A percentile compares a stretch with the other conserved stretches of the same genome.
Conservation (phyloP, 2,329 filamentous ascomycete species). For the Pseudogymnoascus verrucosus region DNA sequence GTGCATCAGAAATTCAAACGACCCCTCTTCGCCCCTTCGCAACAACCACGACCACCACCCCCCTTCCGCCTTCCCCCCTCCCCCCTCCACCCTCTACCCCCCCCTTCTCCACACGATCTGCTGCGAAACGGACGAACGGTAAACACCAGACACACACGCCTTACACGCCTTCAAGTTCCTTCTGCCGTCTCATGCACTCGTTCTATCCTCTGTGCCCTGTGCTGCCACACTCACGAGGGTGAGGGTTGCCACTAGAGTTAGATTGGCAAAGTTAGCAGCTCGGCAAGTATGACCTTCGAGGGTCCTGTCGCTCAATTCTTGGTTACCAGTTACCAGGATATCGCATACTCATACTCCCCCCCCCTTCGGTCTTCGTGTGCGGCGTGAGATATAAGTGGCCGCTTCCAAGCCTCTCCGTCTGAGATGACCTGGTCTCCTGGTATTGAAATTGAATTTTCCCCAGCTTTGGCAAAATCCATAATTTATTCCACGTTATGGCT, state of each 20-base stretch:
- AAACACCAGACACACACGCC: background rate
- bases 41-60: too few relatives aligned
- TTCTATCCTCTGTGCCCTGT: background rate
- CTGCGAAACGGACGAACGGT: background rate
- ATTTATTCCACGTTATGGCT: constrained; percentile 5
- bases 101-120: background rate
- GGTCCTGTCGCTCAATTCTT: constrained; percentile 5
- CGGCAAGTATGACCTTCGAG: background rate
- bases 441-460: constrained; percentile 6
- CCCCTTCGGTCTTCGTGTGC: background rate
- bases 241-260: constrained; percentile 1
- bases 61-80: too few relatives aligned
- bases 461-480: constrained; percentile 5
- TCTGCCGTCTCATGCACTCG: background rate
- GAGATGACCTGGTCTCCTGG: constrained; percentile 5
- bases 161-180: background rate
- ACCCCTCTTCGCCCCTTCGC: constrained; percentile 2
- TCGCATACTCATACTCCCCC: background rate
- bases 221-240: constrained; percentile 2
- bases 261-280: constrained; percentile 1
- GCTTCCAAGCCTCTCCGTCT: background rate
- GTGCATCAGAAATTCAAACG: background rate
- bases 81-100: background rate
- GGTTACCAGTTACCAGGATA: constrained; percentile 1
- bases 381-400: constrained; percentile 5